These are phyloP conservation scores for Celoporthe dispersa DNA, from an alignment of 2,329 filamentous ascomycete species.

Conservation along the genomic window DNA sequence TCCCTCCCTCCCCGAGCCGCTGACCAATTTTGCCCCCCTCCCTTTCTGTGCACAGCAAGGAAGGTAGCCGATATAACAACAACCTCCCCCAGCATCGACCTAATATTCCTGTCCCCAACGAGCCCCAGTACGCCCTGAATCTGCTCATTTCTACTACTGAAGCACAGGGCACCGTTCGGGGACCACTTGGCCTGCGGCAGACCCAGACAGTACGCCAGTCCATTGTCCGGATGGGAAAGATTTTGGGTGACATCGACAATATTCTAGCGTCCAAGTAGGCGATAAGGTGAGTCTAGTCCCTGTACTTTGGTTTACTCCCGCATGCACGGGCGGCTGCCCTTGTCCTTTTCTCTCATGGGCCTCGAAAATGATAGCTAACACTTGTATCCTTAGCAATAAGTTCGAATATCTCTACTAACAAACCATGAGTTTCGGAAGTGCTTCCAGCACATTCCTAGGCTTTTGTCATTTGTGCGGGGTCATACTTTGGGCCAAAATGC, in stretches of 20 bases:
- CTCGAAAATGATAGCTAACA: neutral
- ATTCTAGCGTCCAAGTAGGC: neutral
- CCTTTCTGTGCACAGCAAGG: neutral
- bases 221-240: slow-evolving; percentile 16
- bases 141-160: neutral
- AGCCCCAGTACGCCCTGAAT: slow-evolving; percentile 16
- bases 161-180: neutral
- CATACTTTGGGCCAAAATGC: neutral
- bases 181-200: slow-evolving; percentile 19
- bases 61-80: neutral
- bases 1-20: neutral
- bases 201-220: slow-evolving; percentile 10
- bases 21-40: neutral
- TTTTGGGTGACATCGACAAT: slow-evolving; percentile 15
- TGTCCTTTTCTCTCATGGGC: neutral
- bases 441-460: no score
- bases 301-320: neutral
- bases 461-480: neutral
- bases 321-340: neutral
- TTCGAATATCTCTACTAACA: neutral
- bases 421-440: neutral
- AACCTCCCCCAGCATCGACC: slow-evolving; percentile 1
- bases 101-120: slow-evolving; percentile 9
- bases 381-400: neutral
- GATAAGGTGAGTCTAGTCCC: neutral